These are phyloP conservation scores for Kuraishia borneana DNA, from an alignment of 805 yeast genomes.

Conservation along the genomic window DNA sequence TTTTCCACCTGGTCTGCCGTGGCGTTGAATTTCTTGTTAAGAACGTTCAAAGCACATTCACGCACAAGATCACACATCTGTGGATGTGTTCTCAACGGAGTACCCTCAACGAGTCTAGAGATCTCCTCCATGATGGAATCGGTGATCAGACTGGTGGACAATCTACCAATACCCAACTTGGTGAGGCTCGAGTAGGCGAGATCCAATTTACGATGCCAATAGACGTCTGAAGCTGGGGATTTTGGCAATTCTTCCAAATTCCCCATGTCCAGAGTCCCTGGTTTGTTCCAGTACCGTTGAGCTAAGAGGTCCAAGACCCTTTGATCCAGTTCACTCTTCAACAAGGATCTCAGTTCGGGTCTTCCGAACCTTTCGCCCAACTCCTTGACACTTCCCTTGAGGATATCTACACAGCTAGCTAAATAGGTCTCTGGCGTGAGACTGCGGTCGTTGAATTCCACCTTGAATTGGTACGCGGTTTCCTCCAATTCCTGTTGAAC, in stretches of 20 bases:
- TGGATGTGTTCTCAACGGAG: slow-evolving; percentile 80
- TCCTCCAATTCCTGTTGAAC: slow-evolving; percentile 92
- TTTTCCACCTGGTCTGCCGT: slow-evolving; percentile 98
- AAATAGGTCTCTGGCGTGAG: slow-evolving; percentile 90
- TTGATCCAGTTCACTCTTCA: slow-evolving; percentile 83
- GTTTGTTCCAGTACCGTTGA: slow-evolving; percentile 83
- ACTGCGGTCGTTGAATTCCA: slow-evolving; percentile 90
- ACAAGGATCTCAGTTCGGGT: slow-evolving; percentile 64
- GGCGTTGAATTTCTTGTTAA: slow-evolving; percentile 69
- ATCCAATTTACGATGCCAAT: slow-evolving; percentile 85
- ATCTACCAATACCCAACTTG: slow-evolving; percentile 87
- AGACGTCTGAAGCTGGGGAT: slow-evolving; percentile 54
- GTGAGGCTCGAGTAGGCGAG: slow-evolving; percentile 75
- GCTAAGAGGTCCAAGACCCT: slow-evolving; percentile 80
- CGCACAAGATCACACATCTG: slow-evolving; percentile 69
- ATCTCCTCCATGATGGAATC: slow-evolving; percentile 72
- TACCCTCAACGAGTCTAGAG: slow-evolving; percentile 56
- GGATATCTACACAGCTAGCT: slow-evolving; percentile 80
- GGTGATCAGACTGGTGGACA: slow-evolving; percentile 74
- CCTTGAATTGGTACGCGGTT: slow-evolving; percentile 84
- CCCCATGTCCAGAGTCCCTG: slow-evolving; percentile 10
- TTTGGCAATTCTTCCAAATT: slow-evolving; percentile 40
- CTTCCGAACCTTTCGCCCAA: slow-evolving; percentile 76
- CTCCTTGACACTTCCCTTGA: slow-evolving; percentile 81
- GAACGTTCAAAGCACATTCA: slow-evolving; percentile 75